These are phyloP conservation scores for Kernera saxatilis DNA, from an alignment of 345 rosid species.

Conservation along the genomic window DNA sequence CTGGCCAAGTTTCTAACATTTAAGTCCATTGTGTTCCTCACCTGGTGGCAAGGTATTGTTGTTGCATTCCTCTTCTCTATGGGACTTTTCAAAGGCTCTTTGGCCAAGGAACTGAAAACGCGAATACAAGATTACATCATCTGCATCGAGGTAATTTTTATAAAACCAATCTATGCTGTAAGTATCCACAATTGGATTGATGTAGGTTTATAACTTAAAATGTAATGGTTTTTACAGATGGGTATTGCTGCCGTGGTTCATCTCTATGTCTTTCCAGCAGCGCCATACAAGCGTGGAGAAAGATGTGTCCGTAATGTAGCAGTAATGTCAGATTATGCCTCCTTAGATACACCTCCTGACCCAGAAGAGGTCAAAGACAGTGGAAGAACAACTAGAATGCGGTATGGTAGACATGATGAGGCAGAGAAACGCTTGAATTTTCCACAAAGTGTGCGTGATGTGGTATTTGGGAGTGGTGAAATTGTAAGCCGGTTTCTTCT, in stretches of 20 bases:
- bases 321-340: slow-evolving; percentile 90
- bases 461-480: slow-evolving; percentile 92
- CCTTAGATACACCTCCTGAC: slow-evolving; percentile 82
- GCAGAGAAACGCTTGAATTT: slow-evolving; percentile 75
- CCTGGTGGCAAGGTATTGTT: slow-evolving; percentile 99
- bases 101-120: slow-evolving; percentile 88
- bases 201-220: background rate
- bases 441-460: slow-evolving; percentile 96
- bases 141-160: slow-evolving; percentile 68
- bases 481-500: slow-evolving; percentile 51
- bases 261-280: slow-evolving; percentile 88
- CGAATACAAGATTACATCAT: slow-evolving; percentile 94
- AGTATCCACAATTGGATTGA: background rate
- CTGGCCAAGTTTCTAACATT: slow-evolving; percentile 91
- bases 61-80: slow-evolving; percentile 89
- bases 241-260: slow-evolving; percentile 95
- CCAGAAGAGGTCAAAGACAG: slow-evolving; percentile 90
- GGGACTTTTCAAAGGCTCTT: slow-evolving; percentile 78
- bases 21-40: slow-evolving; percentile 94
- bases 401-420: slow-evolving; percentile 54
- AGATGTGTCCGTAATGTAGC: slow-evolving; percentile 98
- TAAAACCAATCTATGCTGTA: background rate
- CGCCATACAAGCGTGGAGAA: slow-evolving; percentile 95
- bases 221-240: slow-evolving; percentile 54
- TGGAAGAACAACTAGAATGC: slow-evolving; percentile 63